These are phyloP conservation scores for Marchantia paleacea DNA, from an alignment of 225 moss, liverwort and hornwort species.

Conservation along the genomic window DNA sequence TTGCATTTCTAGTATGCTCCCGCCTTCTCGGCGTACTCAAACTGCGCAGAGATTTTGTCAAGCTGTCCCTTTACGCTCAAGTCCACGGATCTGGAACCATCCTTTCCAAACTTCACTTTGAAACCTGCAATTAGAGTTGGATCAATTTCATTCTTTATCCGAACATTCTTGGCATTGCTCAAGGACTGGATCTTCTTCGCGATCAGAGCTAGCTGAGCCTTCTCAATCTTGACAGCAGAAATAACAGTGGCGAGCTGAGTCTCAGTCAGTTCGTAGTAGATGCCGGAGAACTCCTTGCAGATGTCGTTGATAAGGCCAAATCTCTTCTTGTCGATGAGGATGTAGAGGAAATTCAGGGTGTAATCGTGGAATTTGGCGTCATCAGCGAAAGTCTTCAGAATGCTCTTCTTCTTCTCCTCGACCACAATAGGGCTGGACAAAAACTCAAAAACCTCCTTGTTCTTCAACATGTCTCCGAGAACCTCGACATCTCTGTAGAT, in stretches of 20 bases:
- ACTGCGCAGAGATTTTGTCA: slow-evolving; percentile 77
- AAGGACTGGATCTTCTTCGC: slow-evolving; percentile 96
- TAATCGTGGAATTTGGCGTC: slow-evolving; percentile 66
- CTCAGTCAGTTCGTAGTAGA: slow-evolving; percentile 71
- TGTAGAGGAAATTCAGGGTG: slow-evolving; percentile 66
- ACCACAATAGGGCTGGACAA: slow-evolving; percentile 66
- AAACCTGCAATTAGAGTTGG: slow-evolving; percentile 87
- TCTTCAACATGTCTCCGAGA: slow-evolving; percentile 64
- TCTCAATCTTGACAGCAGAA: slow-evolving; percentile 97
- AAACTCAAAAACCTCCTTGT: slow-evolving; percentile 75
- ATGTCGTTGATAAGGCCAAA: slow-evolving; percentile 66
- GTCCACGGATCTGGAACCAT: slow-evolving; percentile 85
- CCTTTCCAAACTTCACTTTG: slow-evolving; percentile 90
- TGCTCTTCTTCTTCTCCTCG: slow-evolving; percentile 91
- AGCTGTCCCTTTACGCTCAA: slow-evolving; percentile 98
- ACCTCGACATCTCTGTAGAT: slow-evolving; percentile 69
- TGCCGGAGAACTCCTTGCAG: slow-evolving; percentile 69
- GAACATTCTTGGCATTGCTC: slow-evolving; percentile 83
- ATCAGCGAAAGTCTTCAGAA: slow-evolving; percentile 74
- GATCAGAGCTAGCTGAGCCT: slow-evolving; percentile 88
- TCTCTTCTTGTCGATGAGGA: slow-evolving; percentile 84
- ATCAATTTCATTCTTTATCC: slow-evolving; percentile 91
- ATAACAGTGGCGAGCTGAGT: slow-evolving; percentile 87
- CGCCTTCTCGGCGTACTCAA: slow-evolving; percentile 72
- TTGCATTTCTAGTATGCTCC: slow-evolving; percentile 43